Conservation (phyloP, 2,329 filamentous ascomycete species). For the Geoglossum cookeanum region DNA sequence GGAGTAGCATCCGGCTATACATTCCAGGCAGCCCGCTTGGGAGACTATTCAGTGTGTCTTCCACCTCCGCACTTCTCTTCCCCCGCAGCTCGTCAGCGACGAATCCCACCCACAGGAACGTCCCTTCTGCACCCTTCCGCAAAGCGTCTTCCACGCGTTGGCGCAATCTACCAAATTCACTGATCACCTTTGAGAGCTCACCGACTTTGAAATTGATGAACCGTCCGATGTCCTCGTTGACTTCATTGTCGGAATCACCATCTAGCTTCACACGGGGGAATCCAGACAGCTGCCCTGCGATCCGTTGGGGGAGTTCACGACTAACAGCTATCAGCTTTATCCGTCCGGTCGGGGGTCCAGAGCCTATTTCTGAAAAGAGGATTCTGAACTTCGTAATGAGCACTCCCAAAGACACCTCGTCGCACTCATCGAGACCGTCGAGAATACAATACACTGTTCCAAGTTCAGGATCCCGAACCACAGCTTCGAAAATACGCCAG, state of each 20-base stretch:
- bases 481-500: background rate
- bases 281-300: background rate
- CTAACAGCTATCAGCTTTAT: background rate
- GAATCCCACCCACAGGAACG: slow-evolving; percentile 14
- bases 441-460: background rate
- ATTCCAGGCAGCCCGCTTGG: background rate
- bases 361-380: background rate
- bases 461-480: background rate
- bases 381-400: background rate
- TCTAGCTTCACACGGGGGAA: background rate
- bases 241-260: background rate
- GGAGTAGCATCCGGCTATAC: background rate
- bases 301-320: background rate
- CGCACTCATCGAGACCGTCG: background rate
- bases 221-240: background rate
- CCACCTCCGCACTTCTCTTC: background rate
- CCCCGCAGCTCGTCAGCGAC: slow-evolving; percentile 11
- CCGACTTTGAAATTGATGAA: background rate
- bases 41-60: background rate
- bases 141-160: slow-evolving; percentile 11
- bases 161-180: slow-evolving; percentile 1
- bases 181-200: background rate
- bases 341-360: background rate
- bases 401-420: background rate
- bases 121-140: slow-evolving; percentile 12